A percentile compares a stretch with the other conserved stretches of the same genome.
Conservation (phyloP, 2,329 filamentous ascomycete species). For the Colletotrichum kahawae region DNA sequence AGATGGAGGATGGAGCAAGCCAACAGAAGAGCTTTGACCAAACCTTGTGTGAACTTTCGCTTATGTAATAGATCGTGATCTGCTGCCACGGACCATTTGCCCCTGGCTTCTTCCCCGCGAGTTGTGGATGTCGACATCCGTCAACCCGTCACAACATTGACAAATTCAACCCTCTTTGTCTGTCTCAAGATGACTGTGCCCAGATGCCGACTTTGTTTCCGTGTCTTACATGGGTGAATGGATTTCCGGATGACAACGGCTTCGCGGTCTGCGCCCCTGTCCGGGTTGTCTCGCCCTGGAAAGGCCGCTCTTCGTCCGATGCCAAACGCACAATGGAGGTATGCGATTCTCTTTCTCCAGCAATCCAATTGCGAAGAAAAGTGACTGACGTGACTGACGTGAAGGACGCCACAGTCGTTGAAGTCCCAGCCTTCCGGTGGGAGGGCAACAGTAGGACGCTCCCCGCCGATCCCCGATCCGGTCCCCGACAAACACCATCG, state of each 20-base stretch:
- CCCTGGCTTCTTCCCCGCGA: background rate
- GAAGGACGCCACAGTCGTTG: background rate
- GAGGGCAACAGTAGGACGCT: background rate
- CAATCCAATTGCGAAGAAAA: background rate
- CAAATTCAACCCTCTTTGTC: background rate
- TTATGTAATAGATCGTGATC: background rate
- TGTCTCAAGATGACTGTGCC: background rate
- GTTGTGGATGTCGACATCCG: background rate
- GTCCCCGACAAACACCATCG: background rate
- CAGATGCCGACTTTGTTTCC: background rate
- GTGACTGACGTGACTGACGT: background rate
- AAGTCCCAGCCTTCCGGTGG: background rate
- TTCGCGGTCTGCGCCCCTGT: background rate
- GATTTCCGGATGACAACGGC: background rate
- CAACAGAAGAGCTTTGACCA: background rate
- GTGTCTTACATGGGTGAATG: background rate
- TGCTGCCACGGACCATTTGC: background rate
- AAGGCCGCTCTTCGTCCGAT: background rate
- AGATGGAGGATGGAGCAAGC: background rate
- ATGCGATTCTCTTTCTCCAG: background rate
- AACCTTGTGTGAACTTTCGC: background rate
- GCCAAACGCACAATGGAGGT: background rate
- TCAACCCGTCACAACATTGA: background rate
- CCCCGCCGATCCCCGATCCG: background rate
- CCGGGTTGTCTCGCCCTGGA: background rate